phyloP scores from a whole-genome alignment of 495 filamentous ascomycete genomes.

The Penicillium coprophilum region DNA sequence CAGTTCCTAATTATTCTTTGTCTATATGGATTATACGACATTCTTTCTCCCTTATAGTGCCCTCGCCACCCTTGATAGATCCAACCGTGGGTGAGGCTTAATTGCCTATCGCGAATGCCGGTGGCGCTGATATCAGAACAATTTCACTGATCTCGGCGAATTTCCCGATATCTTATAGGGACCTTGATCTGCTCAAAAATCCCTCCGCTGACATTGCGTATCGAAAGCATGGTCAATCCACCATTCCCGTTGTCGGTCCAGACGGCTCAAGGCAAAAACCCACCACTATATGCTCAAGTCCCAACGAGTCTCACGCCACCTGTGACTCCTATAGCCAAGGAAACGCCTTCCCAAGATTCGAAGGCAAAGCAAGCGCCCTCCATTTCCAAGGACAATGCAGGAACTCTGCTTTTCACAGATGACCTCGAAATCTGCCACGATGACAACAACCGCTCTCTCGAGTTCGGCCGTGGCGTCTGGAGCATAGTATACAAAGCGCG shows the following conservation, averaged over 20 bases:
- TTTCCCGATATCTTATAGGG: not conserved
- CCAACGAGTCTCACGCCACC: slow-evolving; percentile 37
- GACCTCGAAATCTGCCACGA: slow-evolving; percentile 39
- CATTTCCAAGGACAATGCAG: slow-evolving; percentile 15
- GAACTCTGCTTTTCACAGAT: slow-evolving; percentile 32
- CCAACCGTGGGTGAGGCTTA: slow-evolving; percentile 21
- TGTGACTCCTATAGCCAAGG: slow-evolving; percentile 37
- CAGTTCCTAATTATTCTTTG: slow-evolving; percentile 2
- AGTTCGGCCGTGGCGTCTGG: slow-evolving; percentile 60
- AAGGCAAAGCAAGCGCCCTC: not conserved
- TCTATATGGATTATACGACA: not conserved
- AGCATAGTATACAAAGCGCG: slow-evolving; percentile 58
- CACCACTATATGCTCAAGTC: not conserved
- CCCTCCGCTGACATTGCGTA: not conserved
- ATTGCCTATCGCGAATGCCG: slow-evolving; percentile 10
- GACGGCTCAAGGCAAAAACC: slow-evolving; percentile 11
- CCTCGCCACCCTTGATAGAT: slow-evolving; percentile 14
- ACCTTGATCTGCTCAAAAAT: not conserved
- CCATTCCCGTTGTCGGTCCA: slow-evolving; percentile 36
- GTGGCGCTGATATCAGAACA: slow-evolving; percentile 22
- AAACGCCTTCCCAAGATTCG: slow-evolving; percentile 11
- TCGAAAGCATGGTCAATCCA: slow-evolving; percentile 7
- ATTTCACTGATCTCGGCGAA: not conserved
- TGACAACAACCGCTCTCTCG: slow-evolving; percentile 26
- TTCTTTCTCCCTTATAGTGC: not conserved